Conservation (phyloP, 441 rosid species). For the Pelargonium australe region DNA sequence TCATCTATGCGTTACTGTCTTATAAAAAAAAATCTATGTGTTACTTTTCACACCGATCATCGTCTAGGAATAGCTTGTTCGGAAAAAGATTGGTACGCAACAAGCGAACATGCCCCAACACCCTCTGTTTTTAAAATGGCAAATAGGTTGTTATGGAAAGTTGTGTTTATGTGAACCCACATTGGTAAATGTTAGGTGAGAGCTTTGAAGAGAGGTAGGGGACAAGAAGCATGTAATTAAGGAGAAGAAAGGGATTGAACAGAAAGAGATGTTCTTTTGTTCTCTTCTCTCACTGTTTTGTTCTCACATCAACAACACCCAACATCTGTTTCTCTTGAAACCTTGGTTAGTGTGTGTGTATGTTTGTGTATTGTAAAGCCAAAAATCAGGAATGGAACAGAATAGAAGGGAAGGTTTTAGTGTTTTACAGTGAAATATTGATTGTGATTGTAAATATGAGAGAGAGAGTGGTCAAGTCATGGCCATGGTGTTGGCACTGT, state of each 20-base stretch:
- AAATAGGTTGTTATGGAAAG: no score
- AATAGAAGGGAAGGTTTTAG: not conserved
- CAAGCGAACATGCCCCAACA: no score
- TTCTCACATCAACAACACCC: not conserved
- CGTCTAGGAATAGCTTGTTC: no score
- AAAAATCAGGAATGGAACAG: slow-evolving; percentile 5
- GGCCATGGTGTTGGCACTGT: slow-evolving; percentile 15
- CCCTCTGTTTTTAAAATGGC: no score
- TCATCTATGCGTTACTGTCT: no score
- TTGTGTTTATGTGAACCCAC: no score
- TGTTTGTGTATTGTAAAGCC: not conserved
- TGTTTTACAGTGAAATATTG: slow-evolving; percentile 1
- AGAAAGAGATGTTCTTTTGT: slow-evolving; percentile 10
- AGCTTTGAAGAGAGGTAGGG: slow-evolving; percentile 17
- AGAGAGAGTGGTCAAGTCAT: not conserved
- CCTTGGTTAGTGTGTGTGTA: slow-evolving; percentile 3
- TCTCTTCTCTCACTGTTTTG: not conserved
- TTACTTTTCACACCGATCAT: no score
- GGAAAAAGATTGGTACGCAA: no score
- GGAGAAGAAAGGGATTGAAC: slow-evolving; percentile 9
- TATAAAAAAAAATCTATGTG: no score
- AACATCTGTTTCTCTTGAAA: not conserved
- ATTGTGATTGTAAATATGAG: slow-evolving; percentile 4
- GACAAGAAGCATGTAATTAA: slow-evolving; percentile 40
- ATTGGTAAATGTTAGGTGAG: not conserved